Base-by-base conservation (phyloP, 768 basidiomycete genomes). In the Tulasnella sp. region DNA sequence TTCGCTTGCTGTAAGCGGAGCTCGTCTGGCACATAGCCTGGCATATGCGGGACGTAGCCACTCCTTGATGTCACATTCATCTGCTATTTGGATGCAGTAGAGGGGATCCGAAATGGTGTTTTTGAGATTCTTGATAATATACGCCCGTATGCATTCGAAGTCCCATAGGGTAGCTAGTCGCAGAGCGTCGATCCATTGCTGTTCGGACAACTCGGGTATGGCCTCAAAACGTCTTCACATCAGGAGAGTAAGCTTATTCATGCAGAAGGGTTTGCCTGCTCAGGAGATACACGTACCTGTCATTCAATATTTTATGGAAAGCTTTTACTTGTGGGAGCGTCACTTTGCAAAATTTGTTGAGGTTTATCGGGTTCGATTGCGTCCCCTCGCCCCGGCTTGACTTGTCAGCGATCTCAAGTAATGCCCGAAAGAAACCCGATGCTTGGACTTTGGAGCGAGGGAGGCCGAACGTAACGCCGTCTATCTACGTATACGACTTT, bases 1-100 rank as follows among this genome's bases (percentile, higher is more conserved):
- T 45, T 75, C 74, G 15, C 17, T 49, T 1, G 74, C 74, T 9
- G 67, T 75, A 17, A 75, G 36, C 5, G 74, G 52, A 11, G 58
- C 22, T n/a, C 22, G 49, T 36, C 75, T 29, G 9, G 37, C 67
- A 67, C 75, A 76, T 15, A 76, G 67, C 25, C 22, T 31, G 36
- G 37, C 54, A 25, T 68, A 76, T n/a, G 75, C 67, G 17, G 75
- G 75, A 15, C 39, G 36, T 2, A 76, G 42, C 75, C 75, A 76
- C 45, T 76, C 52, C n/a, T 45, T 67, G 15, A 76, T 29, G 14
- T 39, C 15, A n/a, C 69, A 76, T 22, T 68, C 19, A 12, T 40
- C 40, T 19, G 75, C 75, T 1, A 76, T 67, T 12, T 9, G 31
- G 67, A 76, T 76, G 3, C 69, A 17, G 25, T n/a, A 17, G 7